Evolutionary conservation across 2,329 filamentous ascomycete genomes (phyloP).

Genomic region (Whalleya microplaca): DNA sequence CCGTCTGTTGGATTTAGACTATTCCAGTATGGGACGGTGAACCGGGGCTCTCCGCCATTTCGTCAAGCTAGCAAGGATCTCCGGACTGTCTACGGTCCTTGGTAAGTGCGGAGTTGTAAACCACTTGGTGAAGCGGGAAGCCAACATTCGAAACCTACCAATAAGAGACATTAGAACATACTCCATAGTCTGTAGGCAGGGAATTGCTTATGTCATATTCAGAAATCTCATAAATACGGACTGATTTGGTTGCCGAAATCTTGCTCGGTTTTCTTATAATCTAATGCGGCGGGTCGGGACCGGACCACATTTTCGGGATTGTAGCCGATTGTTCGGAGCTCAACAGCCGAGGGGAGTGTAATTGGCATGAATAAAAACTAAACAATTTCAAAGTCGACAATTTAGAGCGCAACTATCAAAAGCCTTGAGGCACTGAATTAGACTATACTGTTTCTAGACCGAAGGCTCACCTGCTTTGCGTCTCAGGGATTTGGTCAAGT

Average conservation of each 20-base stretch:
- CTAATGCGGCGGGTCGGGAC: background rate
- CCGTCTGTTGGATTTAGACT: background rate
- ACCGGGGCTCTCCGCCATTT: background rate
- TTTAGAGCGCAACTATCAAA: too few species aligned
- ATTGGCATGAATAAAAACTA: too few species aligned
- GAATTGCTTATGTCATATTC: background rate
- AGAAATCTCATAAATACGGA: background rate
- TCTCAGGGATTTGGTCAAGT: too few species aligned
- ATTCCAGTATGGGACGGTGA: background rate
- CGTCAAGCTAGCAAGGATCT: conserved; percentile 5
- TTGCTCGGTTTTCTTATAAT: too few species aligned
- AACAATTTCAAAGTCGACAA: too few species aligned
- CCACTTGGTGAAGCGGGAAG: background rate
- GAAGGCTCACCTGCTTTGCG: too few species aligned
- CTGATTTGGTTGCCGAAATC: too few species aligned
- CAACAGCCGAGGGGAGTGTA: too few species aligned
- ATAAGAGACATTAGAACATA: background rate
- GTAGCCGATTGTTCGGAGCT: background rate
- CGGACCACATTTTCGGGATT: background rate
- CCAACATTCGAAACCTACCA: background rate
- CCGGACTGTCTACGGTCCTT: background rate
- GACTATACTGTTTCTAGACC: too few species aligned
- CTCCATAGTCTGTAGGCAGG: too few species aligned
- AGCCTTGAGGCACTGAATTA: too few species aligned
- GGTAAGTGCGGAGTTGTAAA: background rate